These are phyloP conservation scores for Orbilia brochopaga DNA, from an alignment of 2,329 filamentous ascomycete genomes.

Conservation along the genomic window DNA sequence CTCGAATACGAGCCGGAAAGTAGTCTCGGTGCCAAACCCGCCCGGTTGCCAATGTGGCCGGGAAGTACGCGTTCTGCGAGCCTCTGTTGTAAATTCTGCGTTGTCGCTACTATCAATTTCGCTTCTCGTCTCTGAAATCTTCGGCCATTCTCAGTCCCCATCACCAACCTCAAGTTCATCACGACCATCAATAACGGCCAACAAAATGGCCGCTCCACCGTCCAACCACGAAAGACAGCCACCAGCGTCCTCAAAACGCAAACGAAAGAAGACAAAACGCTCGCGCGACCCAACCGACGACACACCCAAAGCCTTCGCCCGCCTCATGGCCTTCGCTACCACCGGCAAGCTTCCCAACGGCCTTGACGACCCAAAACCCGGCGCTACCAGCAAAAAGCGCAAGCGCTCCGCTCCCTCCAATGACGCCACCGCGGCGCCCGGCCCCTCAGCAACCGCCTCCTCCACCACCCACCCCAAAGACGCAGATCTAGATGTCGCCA, in stretches of 20 bases:
- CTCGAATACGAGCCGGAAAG: too few species aligned
- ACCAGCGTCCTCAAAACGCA: constrained; percentile 4
- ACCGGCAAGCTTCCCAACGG: constrained; percentile 67
- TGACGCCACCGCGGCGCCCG: constrained; percentile 8
- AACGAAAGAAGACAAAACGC: constrained; percentile 16
- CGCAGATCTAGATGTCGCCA: constrained; percentile 54
- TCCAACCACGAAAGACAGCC: constrained; percentile 45
- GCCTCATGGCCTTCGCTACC: constrained; percentile 79
- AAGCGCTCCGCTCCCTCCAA: constrained; percentile 56
- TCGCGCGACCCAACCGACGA: constrained; percentile 67
- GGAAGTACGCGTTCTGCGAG: background rate
- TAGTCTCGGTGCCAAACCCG: too few species aligned
- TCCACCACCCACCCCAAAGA: background rate
- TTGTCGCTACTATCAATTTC: background rate
- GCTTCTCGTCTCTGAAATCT: background rate
- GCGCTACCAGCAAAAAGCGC: constrained; percentile 59
- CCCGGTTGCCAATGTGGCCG: too few species aligned
- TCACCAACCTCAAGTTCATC: background rate
- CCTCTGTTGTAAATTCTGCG: background rate
- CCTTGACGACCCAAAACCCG: constrained; percentile 69
- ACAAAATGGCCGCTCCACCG: constrained; percentile 17
- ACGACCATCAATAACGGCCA: background rate
- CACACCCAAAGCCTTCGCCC: constrained; percentile 83
- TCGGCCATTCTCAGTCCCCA: background rate
- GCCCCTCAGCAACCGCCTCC: background rate